Percentiles rank a stretch among this genome's conserved stretches.
phyloP scores from a whole-genome alignment of 2,329 filamentous ascomycete genomes.

The Lasiodiplodia gonubiensis region DNA sequence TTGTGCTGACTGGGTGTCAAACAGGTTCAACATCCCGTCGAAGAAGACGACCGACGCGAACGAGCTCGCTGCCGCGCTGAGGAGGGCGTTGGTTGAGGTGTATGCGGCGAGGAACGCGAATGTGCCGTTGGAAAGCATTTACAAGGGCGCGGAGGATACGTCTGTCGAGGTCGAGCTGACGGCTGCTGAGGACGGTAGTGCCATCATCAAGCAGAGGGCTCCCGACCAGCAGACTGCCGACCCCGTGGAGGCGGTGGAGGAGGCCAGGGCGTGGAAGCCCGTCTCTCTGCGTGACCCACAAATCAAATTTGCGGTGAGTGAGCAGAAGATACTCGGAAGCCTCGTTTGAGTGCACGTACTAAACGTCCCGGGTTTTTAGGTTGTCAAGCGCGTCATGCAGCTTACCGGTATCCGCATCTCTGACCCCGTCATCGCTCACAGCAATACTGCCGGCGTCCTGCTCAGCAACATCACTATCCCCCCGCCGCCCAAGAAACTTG shows the following conservation, averaged over 20 bases:
- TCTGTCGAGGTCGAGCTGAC: background rate
- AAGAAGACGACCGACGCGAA: background rate
- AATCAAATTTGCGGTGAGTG: slow-evolving; percentile 46
- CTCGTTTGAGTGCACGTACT: too few relatives aligned
- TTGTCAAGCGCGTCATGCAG: slow-evolving; percentile 80
- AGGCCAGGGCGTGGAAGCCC: slow-evolving; percentile 34
- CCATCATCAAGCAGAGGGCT: background rate
- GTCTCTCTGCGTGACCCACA: slow-evolving; percentile 38
- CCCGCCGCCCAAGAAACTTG: slow-evolving; percentile 61
- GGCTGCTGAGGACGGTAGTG: background rate
- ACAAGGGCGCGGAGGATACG: background rate
- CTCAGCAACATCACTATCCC: slow-evolving; percentile 32
- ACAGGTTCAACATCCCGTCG: background rate
- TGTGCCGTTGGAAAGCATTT: background rate
- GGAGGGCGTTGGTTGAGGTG: slow-evolving; percentile 17
- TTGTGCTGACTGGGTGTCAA: slow-evolving; percentile 2
- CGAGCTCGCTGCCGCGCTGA: slow-evolving; percentile 5
- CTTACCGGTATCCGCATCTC: slow-evolving; percentile 78
- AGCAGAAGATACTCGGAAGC: background rate
- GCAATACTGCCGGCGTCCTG: slow-evolving; percentile 46
- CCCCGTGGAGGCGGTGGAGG: background rate
- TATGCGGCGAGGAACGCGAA: background rate
- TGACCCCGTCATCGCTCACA: slow-evolving; percentile 66
- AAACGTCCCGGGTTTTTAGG: slow-evolving; percentile 54
- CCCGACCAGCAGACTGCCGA: background rate